A percentile compares a stretch with the other conserved stretches of the same genome.
These are phyloP conservation scores for Apiotrichum montevideense DNA, from an alignment of 1,284 basidiomycete species.

Conservation along the genomic window DNA sequence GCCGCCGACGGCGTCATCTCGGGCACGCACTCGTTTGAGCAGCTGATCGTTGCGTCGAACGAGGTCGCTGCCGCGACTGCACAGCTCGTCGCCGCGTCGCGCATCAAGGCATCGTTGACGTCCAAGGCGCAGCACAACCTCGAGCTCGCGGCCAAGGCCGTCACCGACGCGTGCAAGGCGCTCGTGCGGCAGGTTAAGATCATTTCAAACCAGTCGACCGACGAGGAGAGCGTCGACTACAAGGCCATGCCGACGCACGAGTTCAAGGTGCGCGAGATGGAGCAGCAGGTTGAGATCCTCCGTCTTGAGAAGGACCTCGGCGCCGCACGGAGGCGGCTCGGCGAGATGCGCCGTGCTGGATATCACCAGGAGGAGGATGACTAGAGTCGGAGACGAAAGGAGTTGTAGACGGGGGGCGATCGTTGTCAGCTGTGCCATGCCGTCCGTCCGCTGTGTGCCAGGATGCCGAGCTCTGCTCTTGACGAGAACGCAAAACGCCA, in stretches of 20 bases:
- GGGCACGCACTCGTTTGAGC: slow-evolving; percentile 93
- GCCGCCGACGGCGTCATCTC: slow-evolving; percentile 95
- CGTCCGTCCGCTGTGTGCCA: no score
- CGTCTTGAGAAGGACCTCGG: slow-evolving; percentile 93
- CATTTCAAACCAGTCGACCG: slow-evolving; percentile 72
- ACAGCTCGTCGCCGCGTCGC: slow-evolving; percentile 94
- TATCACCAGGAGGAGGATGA: slow-evolving; percentile 49
- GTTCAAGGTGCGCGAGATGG: slow-evolving; percentile 98
- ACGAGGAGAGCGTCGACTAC: slow-evolving; percentile 81
- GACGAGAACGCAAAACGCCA: background rate
- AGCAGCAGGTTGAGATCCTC: slow-evolving; percentile 96
- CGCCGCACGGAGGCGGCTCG: slow-evolving; percentile 75
- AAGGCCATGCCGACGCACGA: slow-evolving; percentile 87
- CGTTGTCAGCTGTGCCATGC: no score
- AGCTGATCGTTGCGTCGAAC: slow-evolving; percentile 98
- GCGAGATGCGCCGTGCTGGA: slow-evolving; percentile 83
- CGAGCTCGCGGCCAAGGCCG: slow-evolving; percentile 93
- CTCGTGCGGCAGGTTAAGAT: slow-evolving; percentile 95
- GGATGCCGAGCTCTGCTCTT: no score
- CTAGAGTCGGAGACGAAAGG: slow-evolving; percentile 2
- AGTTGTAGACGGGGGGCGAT: no score
- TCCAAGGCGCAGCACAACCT: slow-evolving; percentile 95
- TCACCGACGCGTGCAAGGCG: slow-evolving; percentile 96
- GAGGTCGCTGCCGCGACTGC: slow-evolving; percentile 96
- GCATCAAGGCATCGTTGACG: slow-evolving; percentile 98